These are phyloP conservation scores for Trichoderma orchidacearum DNA, from an alignment of 495 filamentous ascomycete species.

Conservation along the genomic window DNA sequence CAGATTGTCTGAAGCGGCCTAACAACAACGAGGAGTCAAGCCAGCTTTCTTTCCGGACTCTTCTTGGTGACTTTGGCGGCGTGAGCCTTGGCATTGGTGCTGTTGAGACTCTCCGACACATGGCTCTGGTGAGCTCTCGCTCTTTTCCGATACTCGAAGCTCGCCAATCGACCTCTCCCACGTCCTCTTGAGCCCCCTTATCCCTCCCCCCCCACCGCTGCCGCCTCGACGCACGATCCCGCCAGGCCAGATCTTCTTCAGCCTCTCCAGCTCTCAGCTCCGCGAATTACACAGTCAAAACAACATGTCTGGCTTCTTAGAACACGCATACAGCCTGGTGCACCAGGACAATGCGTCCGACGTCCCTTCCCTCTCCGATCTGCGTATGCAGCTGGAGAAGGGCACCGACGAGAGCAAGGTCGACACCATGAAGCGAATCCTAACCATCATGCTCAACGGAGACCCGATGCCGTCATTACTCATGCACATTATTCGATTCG, in stretches of 20 bases:
- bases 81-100: background rate
- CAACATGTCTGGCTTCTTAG: slow-evolving; percentile 89
- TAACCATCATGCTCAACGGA: slow-evolving; percentile 95
- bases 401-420: slow-evolving; percentile 93
- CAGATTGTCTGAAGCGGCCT: background rate
- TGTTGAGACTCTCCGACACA: background rate
- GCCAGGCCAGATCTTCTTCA: background rate
- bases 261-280: background rate
- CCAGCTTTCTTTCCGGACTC: background rate
- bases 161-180: background rate
- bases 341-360: slow-evolving; percentile 92
- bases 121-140: background rate
- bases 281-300: background rate
- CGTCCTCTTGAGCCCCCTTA: background rate
- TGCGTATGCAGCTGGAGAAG: slow-evolving; percentile 92
- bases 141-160: background rate
- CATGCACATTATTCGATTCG: slow-evolving; percentile 99
- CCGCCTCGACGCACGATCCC: background rate
- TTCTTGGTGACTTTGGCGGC: background rate
- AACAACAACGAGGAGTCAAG: background rate
- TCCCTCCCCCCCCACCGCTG: background rate
- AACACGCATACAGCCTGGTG: slow-evolving; percentile 86
- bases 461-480: slow-evolving; percentile 89
- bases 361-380: slow-evolving; percentile 76
- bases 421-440: slow-evolving; percentile 96